These are phyloP conservation scores for Lipomyces yarrowii DNA, from an alignment of 1,139 yeast species.

Conservation along the genomic window DNA sequence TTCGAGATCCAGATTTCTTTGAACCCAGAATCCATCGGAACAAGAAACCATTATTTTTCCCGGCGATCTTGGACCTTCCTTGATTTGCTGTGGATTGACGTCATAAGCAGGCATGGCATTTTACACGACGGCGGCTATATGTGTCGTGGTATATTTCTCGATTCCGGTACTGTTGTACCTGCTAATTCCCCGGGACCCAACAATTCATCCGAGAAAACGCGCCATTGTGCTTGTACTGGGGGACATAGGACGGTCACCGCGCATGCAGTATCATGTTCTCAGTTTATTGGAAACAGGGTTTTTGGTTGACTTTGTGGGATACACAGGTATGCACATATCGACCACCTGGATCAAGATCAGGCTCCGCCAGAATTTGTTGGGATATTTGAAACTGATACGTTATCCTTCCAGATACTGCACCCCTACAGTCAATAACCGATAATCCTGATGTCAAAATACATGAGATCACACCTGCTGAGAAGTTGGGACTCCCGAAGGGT, in stretches of 20 bases:
- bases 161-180: conserved; percentile 40
- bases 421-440: conserved; percentile 38
- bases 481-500: conserved; percentile 39
- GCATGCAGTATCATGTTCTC: conserved; percentile 89
- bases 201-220: conserved; percentile 45
- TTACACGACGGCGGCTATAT: conserved; percentile 10
- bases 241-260: conserved; percentile 92
- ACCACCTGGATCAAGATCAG: background rate
- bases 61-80: background rate
- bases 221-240: conserved; percentile 85
- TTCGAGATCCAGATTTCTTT: background rate
- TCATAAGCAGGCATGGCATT: background rate
- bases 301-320: conserved; percentile 84
- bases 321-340: conserved; percentile 52
- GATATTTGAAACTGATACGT: background rate
- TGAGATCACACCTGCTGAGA: conserved; percentile 51
- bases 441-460: conserved; percentile 39
- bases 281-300: conserved; percentile 72
- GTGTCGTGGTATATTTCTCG: conserved; percentile 37
- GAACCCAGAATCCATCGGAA: background rate
- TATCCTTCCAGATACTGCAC: conserved; percentile 28
- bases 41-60: background rate
- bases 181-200: conserved; percentile 34
- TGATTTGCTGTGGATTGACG: background rate
- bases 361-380: background rate